These are phyloP conservation scores for Pleurotus platypus DNA, from an alignment of 768 basidiomycete genomes.

Conservation along the genomic window DNA sequence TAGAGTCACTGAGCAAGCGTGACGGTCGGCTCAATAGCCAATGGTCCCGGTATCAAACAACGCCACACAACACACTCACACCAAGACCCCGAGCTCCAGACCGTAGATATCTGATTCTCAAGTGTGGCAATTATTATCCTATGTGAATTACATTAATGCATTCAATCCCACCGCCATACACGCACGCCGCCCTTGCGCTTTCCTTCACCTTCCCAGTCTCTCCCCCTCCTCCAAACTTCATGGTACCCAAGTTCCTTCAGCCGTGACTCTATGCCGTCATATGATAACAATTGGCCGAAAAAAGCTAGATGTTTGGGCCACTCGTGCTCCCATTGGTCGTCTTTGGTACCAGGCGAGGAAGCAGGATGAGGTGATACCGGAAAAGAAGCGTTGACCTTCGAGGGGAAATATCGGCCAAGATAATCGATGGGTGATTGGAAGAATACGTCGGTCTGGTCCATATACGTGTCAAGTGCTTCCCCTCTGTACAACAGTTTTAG, in stretches of 20 bases:
- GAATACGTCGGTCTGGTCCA: slow-evolving; percentile 81
- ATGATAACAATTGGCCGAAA: slow-evolving; percentile 73
- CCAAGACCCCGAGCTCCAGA: too few relatives aligned
- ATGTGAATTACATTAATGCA: not conserved
- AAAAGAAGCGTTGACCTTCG: slow-evolving; percentile 54
- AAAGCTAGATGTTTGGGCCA: slow-evolving; percentile 84
- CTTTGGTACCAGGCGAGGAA: slow-evolving; percentile 41
- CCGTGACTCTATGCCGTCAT: slow-evolving; percentile 41
- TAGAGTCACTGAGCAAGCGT: not conserved
- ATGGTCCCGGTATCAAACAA: not conserved
- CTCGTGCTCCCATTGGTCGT: slow-evolving; percentile 58
- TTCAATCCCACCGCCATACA: slow-evolving; percentile 54
- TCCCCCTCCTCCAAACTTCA: slow-evolving; percentile 61
- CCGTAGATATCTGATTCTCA: too few relatives aligned
- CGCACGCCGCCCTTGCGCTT: slow-evolving; percentile 64
- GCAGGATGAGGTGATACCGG: slow-evolving; percentile 57
- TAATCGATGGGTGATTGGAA: slow-evolving; percentile 70
- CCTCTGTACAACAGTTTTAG: slow-evolving; percentile 29
- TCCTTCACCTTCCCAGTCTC: slow-evolving; percentile 74
- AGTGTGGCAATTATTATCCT: too few relatives aligned
- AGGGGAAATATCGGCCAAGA: slow-evolving; percentile 64
- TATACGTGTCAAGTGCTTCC: slow-evolving; percentile 54
- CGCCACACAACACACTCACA: not conserved
- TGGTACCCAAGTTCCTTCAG: slow-evolving; percentile 56
- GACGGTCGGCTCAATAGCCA: not conserved